Base-by-base conservation (phyloP, 208 protist genomes). In the Angomonas deanei region DNA sequence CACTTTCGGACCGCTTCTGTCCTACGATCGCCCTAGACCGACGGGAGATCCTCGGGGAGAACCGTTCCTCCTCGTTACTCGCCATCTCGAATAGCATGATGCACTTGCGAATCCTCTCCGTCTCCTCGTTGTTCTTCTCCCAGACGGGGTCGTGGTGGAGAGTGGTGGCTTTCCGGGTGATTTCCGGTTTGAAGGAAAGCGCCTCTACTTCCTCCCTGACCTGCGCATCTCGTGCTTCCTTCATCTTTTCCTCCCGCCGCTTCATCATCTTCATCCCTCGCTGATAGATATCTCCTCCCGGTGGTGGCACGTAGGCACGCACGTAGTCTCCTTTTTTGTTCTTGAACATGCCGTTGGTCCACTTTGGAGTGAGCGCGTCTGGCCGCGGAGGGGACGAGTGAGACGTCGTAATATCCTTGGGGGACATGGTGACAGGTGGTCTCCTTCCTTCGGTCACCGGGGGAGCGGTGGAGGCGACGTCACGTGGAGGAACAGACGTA, bases 261-360 rank as follows among this genome's bases (percentile, higher is more conserved):
- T 28, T 13, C 4, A 56, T 13, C 50, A 56, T 56, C 23, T 28
- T 56, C 50, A 56, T 56, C 3, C 50, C 50, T 3, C 50, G 50
- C 26, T 11, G 4, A 15, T 56, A 56, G 23, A 56, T 28, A 24
- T 56, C 50, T 32, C 47, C 47, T 28, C 28, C 30, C 24, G 5
- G 4, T 34, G 50, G 3, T 15, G 10, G 11, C 26, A 10, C 50
- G 50, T 56, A 53, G 36, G 36, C 36, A 15, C 36, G 36, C 11
- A 42, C 36, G 36, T 42, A 42, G 36, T 42, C 36, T 15, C 36
- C 36, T 15, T 42, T 42, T 15, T 42, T 42, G n/a, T n/a, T n/a
- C n/a, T 42, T 42, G 8, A 42, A 42, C 15, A 15, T 42, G 15
- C 8, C 36, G 11, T 42, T 42, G 8, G 8, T 42, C 11, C 36